Evolutionary conservation across 768 basidiomycete species (phyloP), one percentile per base, ranked within the genome.

Genomic region (Tylopilus vinaceipallidus): DNA sequence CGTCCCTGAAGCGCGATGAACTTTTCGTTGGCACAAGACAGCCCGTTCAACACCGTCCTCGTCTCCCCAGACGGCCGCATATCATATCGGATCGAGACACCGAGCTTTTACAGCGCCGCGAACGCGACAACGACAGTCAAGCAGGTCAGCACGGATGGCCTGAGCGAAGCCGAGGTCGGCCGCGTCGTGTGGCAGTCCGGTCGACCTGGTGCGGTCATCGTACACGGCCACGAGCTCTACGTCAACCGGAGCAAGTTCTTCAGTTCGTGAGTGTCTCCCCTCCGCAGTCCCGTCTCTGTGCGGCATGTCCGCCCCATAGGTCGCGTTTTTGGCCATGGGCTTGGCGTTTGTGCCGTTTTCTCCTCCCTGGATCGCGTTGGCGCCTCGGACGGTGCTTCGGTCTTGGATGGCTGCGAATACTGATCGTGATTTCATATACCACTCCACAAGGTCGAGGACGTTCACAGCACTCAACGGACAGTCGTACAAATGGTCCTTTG

Each of bases 401-500:
- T 35, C 36, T 43, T 41, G 12, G 41, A 48, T 43, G n/a, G n/a
- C n/a, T n/a, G n/a, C n/a, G n/a, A n/a, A n/a, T n/a, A n/a, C n/a
- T n/a, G n/a, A n/a, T n/a, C n/a, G n/a, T n/a, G n/a, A n/a, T n/a
- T n/a, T n/a, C n/a, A n/a, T n/a, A n/a, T n/a, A n/a, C n/a, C n/a
- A n/a, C n/a, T n/a, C n/a, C n/a, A n/a, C n/a, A 41, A 67, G 66
- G 42, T 69, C 66, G 30, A 56, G 66, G 24, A 68, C 68, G 39
- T 67, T 67, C 34, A 67, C 58, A 34, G 68, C 66, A 22, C 57
- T 69, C 56, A 67, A 67, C 39, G 66, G 66, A 16, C 63, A 67
- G 36, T 64, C 66, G 6, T 67, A 67, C 48, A 67, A 67, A 50
- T 67, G 66, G 66, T 60, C 65, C 17, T 67, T 70, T 34, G 61